These are phyloP conservation scores for Chytriomyces confervae DNA, from an alignment of 192 early-diverging fungal genomes.

Conservation along the genomic window DNA sequence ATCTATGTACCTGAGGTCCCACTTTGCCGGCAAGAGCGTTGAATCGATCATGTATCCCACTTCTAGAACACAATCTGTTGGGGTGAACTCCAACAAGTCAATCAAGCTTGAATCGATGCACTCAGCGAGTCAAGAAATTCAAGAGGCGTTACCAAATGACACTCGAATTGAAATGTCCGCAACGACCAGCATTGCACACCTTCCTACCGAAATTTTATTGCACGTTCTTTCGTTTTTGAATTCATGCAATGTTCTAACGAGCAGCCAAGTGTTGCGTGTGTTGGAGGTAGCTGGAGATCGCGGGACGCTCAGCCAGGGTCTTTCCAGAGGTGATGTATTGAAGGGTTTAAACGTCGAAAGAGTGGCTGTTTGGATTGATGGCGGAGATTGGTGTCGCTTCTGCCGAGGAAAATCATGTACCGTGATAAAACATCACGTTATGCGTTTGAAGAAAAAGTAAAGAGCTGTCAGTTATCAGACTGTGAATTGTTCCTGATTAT, in stretches of 20 bases:
- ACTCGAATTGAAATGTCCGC: neutral
- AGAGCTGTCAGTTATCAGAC: too few species aligned
- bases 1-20: neutral
- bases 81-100: neutral
- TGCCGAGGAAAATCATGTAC: conserved; percentile 1
- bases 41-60: neutral
- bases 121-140: neutral
- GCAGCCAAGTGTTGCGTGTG: conserved; percentile 8
- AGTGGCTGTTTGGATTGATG: conserved; percentile 30
- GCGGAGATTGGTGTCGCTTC: conserved; percentile 12
- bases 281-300: conserved; percentile 20
- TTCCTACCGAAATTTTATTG: conserved; percentile 37
- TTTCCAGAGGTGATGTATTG: conserved; percentile 10
- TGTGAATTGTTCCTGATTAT: too few species aligned
- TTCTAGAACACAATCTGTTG: neutral
- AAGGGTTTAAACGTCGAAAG: neutral
- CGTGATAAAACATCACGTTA: too few species aligned
- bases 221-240: conserved; percentile 38
- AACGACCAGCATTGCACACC: conserved; percentile 18
- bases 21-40: neutral
- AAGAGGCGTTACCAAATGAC: neutral
- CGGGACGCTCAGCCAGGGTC: neutral
- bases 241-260: neutral
- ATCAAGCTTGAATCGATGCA: neutral
- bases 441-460: too few species aligned